Percentiles rank a stretch among this genome's conserved stretches.
phyloP scores from a whole-genome alignment of 441 rosid genomes.

The Bocquillonia castaneifolia region DNA sequence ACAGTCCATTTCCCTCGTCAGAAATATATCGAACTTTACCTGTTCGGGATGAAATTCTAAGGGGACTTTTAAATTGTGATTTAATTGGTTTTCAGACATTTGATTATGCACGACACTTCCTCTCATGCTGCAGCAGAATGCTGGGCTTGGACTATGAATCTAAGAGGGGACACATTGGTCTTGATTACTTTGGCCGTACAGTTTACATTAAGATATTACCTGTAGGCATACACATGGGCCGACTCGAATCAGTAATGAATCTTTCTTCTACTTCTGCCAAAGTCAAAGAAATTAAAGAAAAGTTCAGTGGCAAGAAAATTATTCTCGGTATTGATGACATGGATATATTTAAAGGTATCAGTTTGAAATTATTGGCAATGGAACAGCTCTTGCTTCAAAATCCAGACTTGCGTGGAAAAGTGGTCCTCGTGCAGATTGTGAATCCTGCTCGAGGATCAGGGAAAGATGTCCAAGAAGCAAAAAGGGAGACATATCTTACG shows the following conservation, averaged over 20 bases:
- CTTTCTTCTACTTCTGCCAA: conserved; percentile 61
- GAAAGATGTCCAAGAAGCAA: conserved; percentile 80
- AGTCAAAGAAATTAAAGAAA: conserved; percentile 60
- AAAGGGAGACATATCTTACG: conserved; percentile 56
- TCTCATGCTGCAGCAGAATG: conserved; percentile 95
- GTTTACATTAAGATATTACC: conserved; percentile 81
- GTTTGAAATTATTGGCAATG: conserved; percentile 66
- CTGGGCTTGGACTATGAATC: conserved; percentile 87
- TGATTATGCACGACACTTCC: conserved; percentile 87
- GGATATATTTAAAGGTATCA: conserved; percentile 92
- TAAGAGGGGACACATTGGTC: conserved; percentile 86
- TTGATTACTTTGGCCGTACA: conserved; percentile 87
- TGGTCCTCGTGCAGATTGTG: conserved; percentile 79
- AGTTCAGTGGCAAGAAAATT: conserved; percentile 54
- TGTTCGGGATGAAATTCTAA: conserved; percentile 72
- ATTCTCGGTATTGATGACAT: conserved; percentile 84
- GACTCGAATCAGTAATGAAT: conserved; percentile 74
- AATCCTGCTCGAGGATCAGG: conserved; percentile 90
- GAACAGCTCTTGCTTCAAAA: conserved; percentile 68
- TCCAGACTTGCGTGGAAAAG: conserved; percentile 51
- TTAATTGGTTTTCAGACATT: conserved; percentile 87
- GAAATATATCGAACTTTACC: conserved; percentile 82
- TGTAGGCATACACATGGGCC: conserved; percentile 84
- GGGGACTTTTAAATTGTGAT: conserved; percentile 77
- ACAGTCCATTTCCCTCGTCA: conserved; percentile 89